Evolutionary conservation across 2,329 filamentous ascomycete genomes (phyloP).

Genomic region (Penicillium hordei): DNA sequence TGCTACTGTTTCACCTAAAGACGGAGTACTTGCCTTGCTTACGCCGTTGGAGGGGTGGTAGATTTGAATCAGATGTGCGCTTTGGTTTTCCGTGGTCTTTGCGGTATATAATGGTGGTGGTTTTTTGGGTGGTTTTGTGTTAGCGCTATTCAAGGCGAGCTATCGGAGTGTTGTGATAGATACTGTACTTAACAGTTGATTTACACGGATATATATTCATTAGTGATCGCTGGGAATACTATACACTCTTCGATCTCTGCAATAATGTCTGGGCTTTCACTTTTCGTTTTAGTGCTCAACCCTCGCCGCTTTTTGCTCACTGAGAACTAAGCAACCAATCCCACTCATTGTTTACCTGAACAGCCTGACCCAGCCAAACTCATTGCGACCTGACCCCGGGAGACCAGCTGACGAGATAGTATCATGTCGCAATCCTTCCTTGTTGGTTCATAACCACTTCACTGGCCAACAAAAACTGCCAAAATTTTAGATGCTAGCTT

Average conservation of each 20-base stretch:
- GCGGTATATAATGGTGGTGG: not conserved
- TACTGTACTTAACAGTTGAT: not conserved
- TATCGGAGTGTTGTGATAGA: not conserved
- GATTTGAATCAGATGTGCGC: not conserved
- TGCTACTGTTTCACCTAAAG: conserved; percentile 70
- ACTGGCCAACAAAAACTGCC: not conserved
- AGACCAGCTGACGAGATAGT: no score
- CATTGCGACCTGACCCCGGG: no score
- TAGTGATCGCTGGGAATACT: not conserved
- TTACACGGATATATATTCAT: not conserved
- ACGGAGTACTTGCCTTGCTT: conserved; percentile 68
- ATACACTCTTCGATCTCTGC: not conserved
- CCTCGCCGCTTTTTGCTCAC: no score
- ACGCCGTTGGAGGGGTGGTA: conserved; percentile 44
- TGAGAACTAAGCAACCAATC: no score
- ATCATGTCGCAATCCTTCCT: not conserved
- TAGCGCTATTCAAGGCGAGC: not conserved
- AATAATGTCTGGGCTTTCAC: not conserved
- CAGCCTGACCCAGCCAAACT: no score
- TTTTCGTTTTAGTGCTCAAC: no score
- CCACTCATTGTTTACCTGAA: no score
- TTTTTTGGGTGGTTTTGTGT: not conserved
- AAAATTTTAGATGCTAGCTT: not conserved
- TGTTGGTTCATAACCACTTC: not conserved
- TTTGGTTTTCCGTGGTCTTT: not conserved